Evolutionary conservation across 441 rosid species (phyloP).

Genomic region (Brassica balearica): DNA sequence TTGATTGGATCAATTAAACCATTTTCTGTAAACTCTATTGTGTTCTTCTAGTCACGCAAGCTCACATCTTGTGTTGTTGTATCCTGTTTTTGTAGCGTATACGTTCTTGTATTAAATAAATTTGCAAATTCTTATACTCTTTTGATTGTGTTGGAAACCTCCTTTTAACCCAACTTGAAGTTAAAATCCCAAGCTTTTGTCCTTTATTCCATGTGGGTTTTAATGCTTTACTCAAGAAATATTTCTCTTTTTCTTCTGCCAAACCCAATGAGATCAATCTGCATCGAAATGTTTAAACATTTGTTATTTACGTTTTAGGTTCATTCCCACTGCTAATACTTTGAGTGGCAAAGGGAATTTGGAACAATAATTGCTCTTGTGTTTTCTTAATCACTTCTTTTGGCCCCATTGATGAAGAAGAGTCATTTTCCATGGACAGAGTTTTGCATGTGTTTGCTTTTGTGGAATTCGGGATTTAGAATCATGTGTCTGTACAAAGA

Average conservation of each 20-base stretch:
- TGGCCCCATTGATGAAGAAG: conserved; percentile 25
- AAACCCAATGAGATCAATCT: conserved; percentile 1
- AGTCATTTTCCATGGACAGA: conserved; percentile 32
- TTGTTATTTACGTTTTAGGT: neutral
- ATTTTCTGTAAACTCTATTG: conserved; percentile 27
- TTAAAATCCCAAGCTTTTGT: conserved; percentile 29
- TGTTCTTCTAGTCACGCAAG: conserved; percentile 5
- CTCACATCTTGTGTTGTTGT: conserved; percentile 31
- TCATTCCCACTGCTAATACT: conserved; percentile 5
- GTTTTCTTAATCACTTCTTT: conserved; percentile 22
- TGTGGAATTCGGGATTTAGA: conserved; percentile 10
- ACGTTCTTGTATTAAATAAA: conserved; percentile 4
- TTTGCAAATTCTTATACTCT: neutral
- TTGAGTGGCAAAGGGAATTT: neutral
- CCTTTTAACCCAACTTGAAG: conserved; percentile 32
- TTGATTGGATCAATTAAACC: conserved; percentile 39
- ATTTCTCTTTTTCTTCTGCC: neutral
- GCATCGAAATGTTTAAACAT: neutral
- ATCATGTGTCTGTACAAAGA: conserved; percentile 16
- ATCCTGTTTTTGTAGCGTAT: conserved; percentile 4
- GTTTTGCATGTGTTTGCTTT: conserved; percentile 24
- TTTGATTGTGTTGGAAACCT: conserved; percentile 32
- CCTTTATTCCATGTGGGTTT: conserved; percentile 38
- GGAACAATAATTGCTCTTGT: neutral
- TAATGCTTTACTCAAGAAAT: conserved; percentile 26